A percentile compares a stretch with the other conserved stretches of the same genome.
Conservation (phyloP, 2,329 filamentous ascomycete genomes). For the Ploettnerulaceae sp. region DNA sequence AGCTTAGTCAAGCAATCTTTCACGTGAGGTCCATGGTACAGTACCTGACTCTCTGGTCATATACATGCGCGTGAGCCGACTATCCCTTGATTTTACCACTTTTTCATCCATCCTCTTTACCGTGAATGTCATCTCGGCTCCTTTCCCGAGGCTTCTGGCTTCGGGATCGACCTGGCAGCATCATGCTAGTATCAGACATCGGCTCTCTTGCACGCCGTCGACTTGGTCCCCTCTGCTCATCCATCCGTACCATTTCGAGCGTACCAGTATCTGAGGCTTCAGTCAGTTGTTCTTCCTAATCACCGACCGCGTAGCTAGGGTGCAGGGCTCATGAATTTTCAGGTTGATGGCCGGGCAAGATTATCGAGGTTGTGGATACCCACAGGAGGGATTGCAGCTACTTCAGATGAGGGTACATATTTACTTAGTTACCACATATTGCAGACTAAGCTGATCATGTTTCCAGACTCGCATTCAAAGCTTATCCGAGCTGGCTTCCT, state of each 20-base stretch:
- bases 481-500: slow-evolving; percentile 68
- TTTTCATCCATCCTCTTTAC: background rate
- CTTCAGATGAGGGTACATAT: slow-evolving; percentile 47
- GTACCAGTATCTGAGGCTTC: background rate
- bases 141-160: too few relatives aligned
- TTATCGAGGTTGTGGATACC: slow-evolving; percentile 78
- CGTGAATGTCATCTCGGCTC: background rate
- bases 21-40: too few relatives aligned
- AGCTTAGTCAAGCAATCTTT: too few relatives aligned
- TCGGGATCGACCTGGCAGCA: background rate
- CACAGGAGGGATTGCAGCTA: slow-evolving; percentile 60
- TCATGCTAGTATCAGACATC: background rate
- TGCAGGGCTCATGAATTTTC: background rate
- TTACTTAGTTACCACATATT: slow-evolving; percentile 6
- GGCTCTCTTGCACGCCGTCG: background rate
- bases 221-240: background rate
- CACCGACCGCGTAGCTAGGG: background rate
- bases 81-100: too few relatives aligned
- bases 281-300: slow-evolving; percentile 3
- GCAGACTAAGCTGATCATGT: background rate
- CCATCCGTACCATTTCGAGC: background rate
- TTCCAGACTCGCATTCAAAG: slow-evolving; percentile 59
- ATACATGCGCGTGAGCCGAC: too few relatives aligned
- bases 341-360: slow-evolving; percentile 54
- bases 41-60: too few relatives aligned